Evolutionary conservation across 106 monocot species (phyloP).

Genomic region (Acorus gramineus): DNA sequence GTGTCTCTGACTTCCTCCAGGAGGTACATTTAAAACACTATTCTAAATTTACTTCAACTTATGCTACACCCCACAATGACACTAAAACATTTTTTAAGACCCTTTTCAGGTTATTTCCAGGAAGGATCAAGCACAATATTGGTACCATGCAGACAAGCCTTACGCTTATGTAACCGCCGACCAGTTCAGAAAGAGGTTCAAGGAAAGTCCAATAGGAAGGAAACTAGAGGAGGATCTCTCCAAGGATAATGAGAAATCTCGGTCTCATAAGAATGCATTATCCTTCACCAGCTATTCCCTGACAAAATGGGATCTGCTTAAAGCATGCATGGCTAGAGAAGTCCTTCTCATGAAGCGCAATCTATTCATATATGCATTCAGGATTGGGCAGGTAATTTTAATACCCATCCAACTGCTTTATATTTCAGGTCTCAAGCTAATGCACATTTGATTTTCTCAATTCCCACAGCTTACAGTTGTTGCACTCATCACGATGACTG

Average conservation of each 20-base stretch:
- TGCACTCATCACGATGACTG: slow-evolving; percentile 21
- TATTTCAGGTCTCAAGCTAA: too few relatives aligned
- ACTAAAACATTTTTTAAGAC: background rate
- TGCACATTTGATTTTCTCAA: too few relatives aligned
- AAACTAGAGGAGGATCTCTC: slow-evolving; percentile 7
- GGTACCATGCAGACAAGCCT: slow-evolving; percentile 4
- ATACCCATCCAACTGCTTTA: background rate
- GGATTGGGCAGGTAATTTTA: slow-evolving; percentile 2
- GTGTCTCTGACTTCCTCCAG: slow-evolving; percentile 16
- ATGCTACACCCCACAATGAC: too few relatives aligned
- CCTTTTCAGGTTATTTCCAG: slow-evolving; percentile 11
- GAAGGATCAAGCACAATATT: slow-evolving; percentile 32
- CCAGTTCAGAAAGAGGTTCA: slow-evolving; percentile 8
- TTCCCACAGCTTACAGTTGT: slow-evolving; percentile 7
- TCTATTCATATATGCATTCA: slow-evolving; percentile 8
- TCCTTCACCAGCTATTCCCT: slow-evolving; percentile 3
- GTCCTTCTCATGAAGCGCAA: slow-evolving; percentile 17
- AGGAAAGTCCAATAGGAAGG: slow-evolving; percentile 7
- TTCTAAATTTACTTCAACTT: too few relatives aligned
- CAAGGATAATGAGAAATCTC: slow-evolving; percentile 6
- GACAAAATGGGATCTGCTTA: slow-evolving; percentile 17
- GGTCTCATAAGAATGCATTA: slow-evolving; percentile 11
- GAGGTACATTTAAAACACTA: slow-evolving; percentile 2
- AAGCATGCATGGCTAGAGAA: slow-evolving; percentile 17
- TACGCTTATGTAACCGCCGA: slow-evolving; percentile 8